Base-by-base conservation (phyloP, 495 filamentous ascomycete genomes). In the Annulohypoxylon moriforme region DNA sequence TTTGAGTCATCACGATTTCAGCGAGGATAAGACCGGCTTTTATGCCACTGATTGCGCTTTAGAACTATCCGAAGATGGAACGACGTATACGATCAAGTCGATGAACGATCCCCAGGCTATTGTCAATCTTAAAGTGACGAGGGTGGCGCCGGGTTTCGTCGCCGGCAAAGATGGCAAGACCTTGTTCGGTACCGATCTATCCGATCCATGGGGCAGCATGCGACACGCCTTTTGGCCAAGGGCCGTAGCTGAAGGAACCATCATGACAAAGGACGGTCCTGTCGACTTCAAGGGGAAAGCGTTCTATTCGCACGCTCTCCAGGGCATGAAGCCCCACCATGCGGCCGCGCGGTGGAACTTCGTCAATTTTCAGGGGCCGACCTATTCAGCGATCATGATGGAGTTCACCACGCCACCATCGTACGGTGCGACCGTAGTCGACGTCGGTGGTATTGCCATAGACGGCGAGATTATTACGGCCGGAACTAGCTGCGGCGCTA, bases 281-380 rank as follows among this genome's bases (percentile, higher is more conserved):
- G 83, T 96, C 38, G 89, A 98, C 75, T 89, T 96, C 78, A 90
- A 87, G 60, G 96, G 96, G 44, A 87, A 83, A 67, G 94, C 88
- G 24, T 81, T 96, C 68, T 92, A 94, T 79, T 83, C 89, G 70
- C 90, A 93, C 78, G 94, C 93, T 33, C 83, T 98, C 40, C 96
- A 99, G 79, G 96, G 94, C 71, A 98, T 98, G 96, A 99, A 98
- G 85, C 96, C 96, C 13, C 96, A 99, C 78, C 96, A 98, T 81
- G 94, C 94, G 42, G 96, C 94, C 63, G 90, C 94, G 16, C 90
- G 88, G 68, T 99, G 96, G 96, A 97, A 94, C 78, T 98, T 98
- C 79, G 81, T 88, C 78, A 89, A 94, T 80, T 98, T 97, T 84
- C 94, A 98, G 77, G 90, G 91, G 3, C 92, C 93, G 8, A 93